phyloP scores from a whole-genome alignment of 1,284 basidiomycete species.

The Leccinum laetum region DNA sequence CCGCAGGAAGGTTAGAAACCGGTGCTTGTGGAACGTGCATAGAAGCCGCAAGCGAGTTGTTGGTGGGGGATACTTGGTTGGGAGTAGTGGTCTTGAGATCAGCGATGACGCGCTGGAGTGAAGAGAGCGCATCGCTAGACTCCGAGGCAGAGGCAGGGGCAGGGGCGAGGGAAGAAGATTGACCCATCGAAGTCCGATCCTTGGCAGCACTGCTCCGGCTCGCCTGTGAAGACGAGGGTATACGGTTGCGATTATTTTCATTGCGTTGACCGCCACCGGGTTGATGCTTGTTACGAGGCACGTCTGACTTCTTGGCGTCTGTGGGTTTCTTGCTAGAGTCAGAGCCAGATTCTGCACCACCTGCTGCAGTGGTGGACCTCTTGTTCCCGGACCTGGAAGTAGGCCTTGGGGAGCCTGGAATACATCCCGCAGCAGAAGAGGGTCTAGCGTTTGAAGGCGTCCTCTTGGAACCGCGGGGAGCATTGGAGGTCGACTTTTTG shows the following conservation, averaged over 20 bases:
- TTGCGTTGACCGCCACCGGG: slow-evolving; percentile 44
- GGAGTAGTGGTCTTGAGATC: slow-evolving; percentile 75
- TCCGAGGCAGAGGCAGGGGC: slow-evolving; percentile 38
- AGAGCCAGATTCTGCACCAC: slow-evolving; percentile 62
- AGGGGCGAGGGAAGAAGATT: slow-evolving; percentile 47
- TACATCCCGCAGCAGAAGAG: slow-evolving; percentile 40
- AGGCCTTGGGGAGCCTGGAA: slow-evolving; percentile 51
- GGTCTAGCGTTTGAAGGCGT: slow-evolving; percentile 53
- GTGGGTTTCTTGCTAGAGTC: slow-evolving; percentile 60
- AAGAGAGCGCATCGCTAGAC: slow-evolving; percentile 73
- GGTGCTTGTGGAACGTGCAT: slow-evolving; percentile 44
- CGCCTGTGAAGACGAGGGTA: slow-evolving; percentile 54
- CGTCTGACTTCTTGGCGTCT: slow-evolving; percentile 41
- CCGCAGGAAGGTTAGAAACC: slow-evolving; percentile 55
- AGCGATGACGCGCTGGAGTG: slow-evolving; percentile 79
- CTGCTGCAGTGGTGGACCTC: slow-evolving; percentile 41
- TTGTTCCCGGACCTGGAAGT: slow-evolving; percentile 65
- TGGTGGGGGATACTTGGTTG: slow-evolving; percentile 40
- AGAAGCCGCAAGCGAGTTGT: slow-evolving; percentile 42
- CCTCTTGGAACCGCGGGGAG: slow-evolving; percentile 55
- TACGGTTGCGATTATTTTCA: slow-evolving; percentile 53
- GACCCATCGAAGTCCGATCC: slow-evolving; percentile 46
- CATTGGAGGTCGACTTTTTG: slow-evolving; percentile 52
- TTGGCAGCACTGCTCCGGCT: slow-evolving; percentile 43
- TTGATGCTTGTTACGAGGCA: slow-evolving; percentile 55